phyloP scores from a whole-genome alignment of 352 stramenopile genomes.

The Phytophthora litchii region DNA sequence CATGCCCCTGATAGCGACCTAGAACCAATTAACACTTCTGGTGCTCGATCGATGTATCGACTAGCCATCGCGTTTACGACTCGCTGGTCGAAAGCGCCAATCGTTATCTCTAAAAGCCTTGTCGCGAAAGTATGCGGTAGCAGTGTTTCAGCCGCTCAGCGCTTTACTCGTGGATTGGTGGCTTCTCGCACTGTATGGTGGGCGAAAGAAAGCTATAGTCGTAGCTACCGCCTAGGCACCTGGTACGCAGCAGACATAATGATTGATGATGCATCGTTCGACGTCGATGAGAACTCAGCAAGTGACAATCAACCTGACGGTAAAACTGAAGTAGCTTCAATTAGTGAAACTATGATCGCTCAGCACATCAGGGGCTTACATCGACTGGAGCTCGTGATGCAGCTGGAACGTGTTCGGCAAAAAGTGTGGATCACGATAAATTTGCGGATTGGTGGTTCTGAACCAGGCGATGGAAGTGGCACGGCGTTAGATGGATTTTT shows the following conservation, averaged over 20 bases:
- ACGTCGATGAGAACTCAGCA: conserved; percentile 8
- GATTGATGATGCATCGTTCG: conserved; percentile 5
- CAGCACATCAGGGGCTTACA: conserved; percentile 48
- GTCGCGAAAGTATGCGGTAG: conserved; percentile 64
- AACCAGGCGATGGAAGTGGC: conserved; percentile 2
- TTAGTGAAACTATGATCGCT: conserved; percentile 23
- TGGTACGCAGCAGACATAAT: conserved; percentile 74
- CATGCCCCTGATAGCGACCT: conserved; percentile 20
- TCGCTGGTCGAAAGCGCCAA: conserved; percentile 48
- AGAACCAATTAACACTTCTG: conserved; percentile 45
- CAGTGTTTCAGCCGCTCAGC: conserved; percentile 49
- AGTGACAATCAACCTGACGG: conserved; percentile 8
- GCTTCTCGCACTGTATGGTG: conserved; percentile 69
- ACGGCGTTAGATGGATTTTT: conserved; percentile 7
- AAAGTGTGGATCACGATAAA: conserved; percentile 59
- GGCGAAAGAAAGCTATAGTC: conserved; percentile 79
- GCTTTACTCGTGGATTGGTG: conserved; percentile 55
- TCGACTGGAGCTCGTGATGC: conserved; percentile 54
- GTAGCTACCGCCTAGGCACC: conserved; percentile 71
- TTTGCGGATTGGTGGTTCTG: conserved; percentile 15
- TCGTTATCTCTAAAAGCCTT: conserved; percentile 75
- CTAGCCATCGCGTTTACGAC: conserved; percentile 63
- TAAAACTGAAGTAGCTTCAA: not conserved
- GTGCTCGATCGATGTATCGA: conserved; percentile 63
- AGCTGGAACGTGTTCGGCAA: conserved; percentile 70